Percentiles rank a stretch among this genome's conserved stretches.
phyloP scores from a whole-genome alignment of 1,284 basidiomycete species.

The Boletus semigastroideus region DNA sequence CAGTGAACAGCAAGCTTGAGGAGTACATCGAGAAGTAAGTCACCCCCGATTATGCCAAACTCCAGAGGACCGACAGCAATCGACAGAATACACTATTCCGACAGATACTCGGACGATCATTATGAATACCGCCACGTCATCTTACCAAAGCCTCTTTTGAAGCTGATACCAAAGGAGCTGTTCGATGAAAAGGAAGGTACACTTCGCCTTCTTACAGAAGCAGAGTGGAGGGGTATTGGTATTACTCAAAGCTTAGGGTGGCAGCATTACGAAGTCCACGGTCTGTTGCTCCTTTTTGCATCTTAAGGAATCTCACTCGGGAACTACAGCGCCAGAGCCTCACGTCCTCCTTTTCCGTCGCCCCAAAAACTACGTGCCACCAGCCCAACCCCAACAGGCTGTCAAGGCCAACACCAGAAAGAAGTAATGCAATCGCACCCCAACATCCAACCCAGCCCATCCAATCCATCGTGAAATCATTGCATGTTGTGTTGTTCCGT shows the following conservation, averaged over 20 bases:
- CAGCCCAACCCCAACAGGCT: constrained; percentile 39
- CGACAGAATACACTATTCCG: constrained; percentile 77
- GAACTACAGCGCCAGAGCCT: constrained; percentile 72
- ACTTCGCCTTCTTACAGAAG: constrained; percentile 79
- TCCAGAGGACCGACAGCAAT: constrained; percentile 13
- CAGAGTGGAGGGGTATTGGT: constrained; percentile 94
- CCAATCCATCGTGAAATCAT: constrained; percentile 18
- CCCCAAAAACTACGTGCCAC: constrained; percentile 58
- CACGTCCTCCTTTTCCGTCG: constrained; percentile 83
- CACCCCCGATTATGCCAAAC: constrained; percentile 4
- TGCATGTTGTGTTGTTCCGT: constrained; percentile 25
- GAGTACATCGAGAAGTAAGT: constrained; percentile 69
- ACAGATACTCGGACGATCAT: constrained; percentile 79
- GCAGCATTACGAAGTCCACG: constrained; percentile 97
- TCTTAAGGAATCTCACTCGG: constrained; percentile 9
- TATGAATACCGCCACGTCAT: constrained; percentile 93
- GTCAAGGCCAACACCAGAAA: constrained; percentile 39
- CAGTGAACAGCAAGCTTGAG: constrained; percentile 49
- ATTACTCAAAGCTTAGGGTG: constrained; percentile 95
- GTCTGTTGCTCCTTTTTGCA: constrained; percentile 45
- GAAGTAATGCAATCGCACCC: constrained; percentile 26
- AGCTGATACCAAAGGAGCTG: constrained; percentile 82
- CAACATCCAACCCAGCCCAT: constrained; percentile 1
- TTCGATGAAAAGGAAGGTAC: constrained; percentile 80
- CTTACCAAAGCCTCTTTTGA: constrained; percentile 84